Evolutionary conservation across 2,329 filamentous ascomycete species (phyloP).

Genomic region (Calonectria leucothoes): DNA sequence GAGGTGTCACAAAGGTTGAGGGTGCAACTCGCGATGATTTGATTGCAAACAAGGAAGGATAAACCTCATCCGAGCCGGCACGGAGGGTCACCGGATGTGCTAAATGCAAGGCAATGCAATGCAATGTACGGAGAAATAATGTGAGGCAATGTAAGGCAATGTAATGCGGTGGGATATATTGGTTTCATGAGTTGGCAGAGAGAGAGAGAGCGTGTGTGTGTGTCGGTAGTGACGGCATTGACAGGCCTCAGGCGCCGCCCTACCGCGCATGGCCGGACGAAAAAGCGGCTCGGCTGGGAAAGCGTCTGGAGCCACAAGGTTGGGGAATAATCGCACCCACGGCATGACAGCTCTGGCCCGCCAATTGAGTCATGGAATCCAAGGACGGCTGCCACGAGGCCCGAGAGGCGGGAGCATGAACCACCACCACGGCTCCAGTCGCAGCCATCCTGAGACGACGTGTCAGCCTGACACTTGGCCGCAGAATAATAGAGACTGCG

Average conservation of each 20-base stretch:
- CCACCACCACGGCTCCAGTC: background rate
- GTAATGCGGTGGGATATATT: background rate
- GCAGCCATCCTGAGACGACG: background rate
- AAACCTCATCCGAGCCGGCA: background rate
- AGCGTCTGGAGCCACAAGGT: background rate
- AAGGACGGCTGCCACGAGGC: conserved; percentile 1
- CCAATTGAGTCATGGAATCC: conserved; percentile 1
- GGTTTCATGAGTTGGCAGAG: background rate
- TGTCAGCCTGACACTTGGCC: conserved; percentile 2
- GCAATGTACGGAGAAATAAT: background rate
- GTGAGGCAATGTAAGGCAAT: background rate
- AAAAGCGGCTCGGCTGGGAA: background rate
- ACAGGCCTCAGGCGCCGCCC: background rate
- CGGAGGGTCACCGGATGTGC: background rate
- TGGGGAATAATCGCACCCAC: background rate
- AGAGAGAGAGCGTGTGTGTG: too few relatives aligned
- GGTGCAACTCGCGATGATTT: background rate
- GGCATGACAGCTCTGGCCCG: background rate
- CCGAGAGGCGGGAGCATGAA: background rate
- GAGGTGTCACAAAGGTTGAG: background rate
- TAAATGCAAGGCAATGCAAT: background rate
- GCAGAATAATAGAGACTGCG: background rate
- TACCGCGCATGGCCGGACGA: background rate
- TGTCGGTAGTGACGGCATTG: background rate
- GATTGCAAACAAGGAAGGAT: background rate